These are phyloP conservation scores for Coemansia asiatica DNA, from an alignment of 192 early-diverging fungal species.

Conservation along the genomic window DNA sequence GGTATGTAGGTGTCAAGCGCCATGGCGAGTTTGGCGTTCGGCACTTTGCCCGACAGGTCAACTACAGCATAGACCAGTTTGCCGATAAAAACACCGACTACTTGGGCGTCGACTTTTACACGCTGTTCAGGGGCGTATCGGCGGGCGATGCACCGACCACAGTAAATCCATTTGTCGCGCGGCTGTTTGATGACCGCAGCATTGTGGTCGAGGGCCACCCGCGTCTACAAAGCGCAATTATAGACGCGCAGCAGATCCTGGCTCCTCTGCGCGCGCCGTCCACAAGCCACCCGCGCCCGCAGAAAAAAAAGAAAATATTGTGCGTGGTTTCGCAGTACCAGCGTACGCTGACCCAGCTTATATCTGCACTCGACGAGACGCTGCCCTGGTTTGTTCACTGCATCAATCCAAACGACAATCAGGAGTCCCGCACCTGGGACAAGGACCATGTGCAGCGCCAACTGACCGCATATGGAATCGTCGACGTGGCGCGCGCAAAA, in stretches of 20 bases:
- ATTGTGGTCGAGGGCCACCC: slow-evolving; percentile 82
- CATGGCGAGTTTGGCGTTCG: slow-evolving; percentile 70
- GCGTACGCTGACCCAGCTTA: slow-evolving; percentile 66
- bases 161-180: slow-evolving; percentile 70
- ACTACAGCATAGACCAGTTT: slow-evolving; percentile 62
- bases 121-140: slow-evolving; percentile 73
- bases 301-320: slow-evolving; percentile 57
- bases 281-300: slow-evolving; percentile 30
- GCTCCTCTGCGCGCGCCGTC: slow-evolving; percentile 67
- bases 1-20: slow-evolving; percentile 36
- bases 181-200: slow-evolving; percentile 71
- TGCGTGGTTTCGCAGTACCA: slow-evolving; percentile 68
- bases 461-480: slow-evolving; percentile 67
- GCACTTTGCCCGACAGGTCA: slow-evolving; percentile 75
- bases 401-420: slow-evolving; percentile 67
- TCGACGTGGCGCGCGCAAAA: slow-evolving; percentile 65
- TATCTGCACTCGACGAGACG: slow-evolving; percentile 72
- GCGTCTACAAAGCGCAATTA: slow-evolving; percentile 72
- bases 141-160: slow-evolving; percentile 53
- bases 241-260: slow-evolving; percentile 73
- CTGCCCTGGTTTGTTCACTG: slow-evolving; percentile 81
- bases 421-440: slow-evolving; percentile 63
- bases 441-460: slow-evolving; percentile 68
- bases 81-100: slow-evolving; percentile 77
- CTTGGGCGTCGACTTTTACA: slow-evolving; percentile 80